Evolutionary conservation across 805 yeast species (phyloP).

Genomic region (Candida sanyiensis): DNA sequence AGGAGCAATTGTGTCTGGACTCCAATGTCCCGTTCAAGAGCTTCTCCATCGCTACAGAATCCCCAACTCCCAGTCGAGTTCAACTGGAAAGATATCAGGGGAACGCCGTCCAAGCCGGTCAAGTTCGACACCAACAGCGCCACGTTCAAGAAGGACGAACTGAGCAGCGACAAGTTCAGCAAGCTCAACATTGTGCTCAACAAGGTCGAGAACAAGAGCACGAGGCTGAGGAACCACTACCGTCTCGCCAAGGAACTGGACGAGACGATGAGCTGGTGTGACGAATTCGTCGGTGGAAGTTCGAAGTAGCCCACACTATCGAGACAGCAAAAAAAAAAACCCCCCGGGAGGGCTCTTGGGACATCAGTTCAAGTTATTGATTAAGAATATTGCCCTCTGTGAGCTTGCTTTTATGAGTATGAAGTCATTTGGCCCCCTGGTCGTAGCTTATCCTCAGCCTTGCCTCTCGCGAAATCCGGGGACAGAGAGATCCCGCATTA

Average conservation of each 20-base stretch:
- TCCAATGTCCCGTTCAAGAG: slow-evolving; percentile 7
- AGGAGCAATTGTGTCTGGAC: not conserved
- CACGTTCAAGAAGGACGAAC: slow-evolving; percentile 15
- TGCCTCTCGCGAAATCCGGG: no score
- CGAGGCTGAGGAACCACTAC: slow-evolving; percentile 9
- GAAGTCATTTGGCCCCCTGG: no score
- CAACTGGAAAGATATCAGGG: slow-evolving; percentile 18
- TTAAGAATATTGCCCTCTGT: no score
- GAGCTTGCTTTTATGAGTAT: no score
- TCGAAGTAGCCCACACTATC: no score
- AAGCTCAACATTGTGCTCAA: slow-evolving; percentile 17
- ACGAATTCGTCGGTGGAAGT: slow-evolving; percentile 15
- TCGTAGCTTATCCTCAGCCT: no score
- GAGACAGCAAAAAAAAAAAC: no score
- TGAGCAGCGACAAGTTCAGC: slow-evolving; percentile 14
- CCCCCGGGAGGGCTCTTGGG: no score
- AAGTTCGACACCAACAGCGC: slow-evolving; percentile 13
- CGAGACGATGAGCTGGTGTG: slow-evolving; percentile 20
- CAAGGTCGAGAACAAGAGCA: slow-evolving; percentile 22
- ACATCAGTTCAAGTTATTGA: no score
- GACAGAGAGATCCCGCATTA: no score
- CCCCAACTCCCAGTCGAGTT: slow-evolving; percentile 1
- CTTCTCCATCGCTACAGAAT: not conserved
- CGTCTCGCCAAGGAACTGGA: slow-evolving; percentile 9
- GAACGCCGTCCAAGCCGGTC: slow-evolving; percentile 15